Percentiles rank a stretch among this genome's conserved stretches.
Evolutionary conservation across 305 asterid species (phyloP).

Genomic region (Solanum hybrid): DNA sequence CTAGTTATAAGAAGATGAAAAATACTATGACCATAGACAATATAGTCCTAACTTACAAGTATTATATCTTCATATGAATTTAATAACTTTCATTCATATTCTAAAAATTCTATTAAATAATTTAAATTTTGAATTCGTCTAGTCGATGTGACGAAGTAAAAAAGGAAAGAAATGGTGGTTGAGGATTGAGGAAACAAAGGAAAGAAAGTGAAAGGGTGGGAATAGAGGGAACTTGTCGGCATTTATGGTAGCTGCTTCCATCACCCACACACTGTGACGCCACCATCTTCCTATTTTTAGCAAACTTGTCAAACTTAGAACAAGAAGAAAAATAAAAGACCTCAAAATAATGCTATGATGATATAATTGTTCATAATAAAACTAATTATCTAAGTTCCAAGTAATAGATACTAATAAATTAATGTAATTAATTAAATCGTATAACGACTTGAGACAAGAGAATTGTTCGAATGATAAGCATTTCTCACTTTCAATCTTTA

Average conservation of each 20-base stretch:
- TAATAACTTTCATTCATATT: too few species aligned
- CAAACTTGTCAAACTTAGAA: background rate
- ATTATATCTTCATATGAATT: too few species aligned
- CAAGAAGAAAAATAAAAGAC: background rate
- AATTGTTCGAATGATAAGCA: too few species aligned
- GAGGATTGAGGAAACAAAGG: constrained; percentile 11
- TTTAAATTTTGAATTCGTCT: background rate
- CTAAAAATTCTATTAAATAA: too few species aligned
- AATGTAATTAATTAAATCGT: background rate
- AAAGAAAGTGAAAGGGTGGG: constrained; percentile 4
- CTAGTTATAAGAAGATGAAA: background rate
- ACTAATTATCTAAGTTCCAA: background rate
- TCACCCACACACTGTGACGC: constrained; percentile 6
- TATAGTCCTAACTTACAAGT: background rate
- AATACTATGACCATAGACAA: background rate
- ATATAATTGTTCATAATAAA: background rate
- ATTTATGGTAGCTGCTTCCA: constrained; percentile 12
- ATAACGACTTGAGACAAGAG: background rate
- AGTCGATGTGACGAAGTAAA: background rate
- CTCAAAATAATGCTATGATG: background rate
- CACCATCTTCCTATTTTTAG: background rate
- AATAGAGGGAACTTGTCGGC: constrained; percentile 26
- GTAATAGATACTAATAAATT: background rate
- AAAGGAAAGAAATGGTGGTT: background rate
- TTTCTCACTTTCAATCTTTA: background rate